These are phyloP conservation scores for Phialocephala subalpina DNA, from an alignment of 2,329 filamentous ascomycete species.

Conservation along the genomic window DNA sequence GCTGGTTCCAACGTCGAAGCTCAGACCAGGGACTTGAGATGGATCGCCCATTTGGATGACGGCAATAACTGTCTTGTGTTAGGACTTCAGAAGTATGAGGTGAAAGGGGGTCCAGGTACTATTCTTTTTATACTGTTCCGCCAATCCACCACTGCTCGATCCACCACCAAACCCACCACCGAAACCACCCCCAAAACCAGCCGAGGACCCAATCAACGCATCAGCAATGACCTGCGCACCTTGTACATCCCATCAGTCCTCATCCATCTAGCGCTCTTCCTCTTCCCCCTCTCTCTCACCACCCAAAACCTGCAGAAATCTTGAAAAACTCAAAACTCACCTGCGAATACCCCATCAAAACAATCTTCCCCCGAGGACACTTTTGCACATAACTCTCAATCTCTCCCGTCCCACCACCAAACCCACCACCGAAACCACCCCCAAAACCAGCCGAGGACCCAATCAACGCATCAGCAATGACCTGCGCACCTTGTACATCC, in stretches of 20 bases:
- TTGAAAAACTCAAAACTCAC: too few relatives aligned
- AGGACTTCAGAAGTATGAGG: too few relatives aligned
- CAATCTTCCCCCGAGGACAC: slow-evolving; percentile 41
- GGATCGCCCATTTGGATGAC: slow-evolving; percentile 47
- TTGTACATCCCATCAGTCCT: too few relatives aligned
- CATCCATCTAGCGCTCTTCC: too few relatives aligned
- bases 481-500: too few relatives aligned
- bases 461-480: slow-evolving; percentile 29
- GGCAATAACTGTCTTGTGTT: too few relatives aligned
- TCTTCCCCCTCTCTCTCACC: too few relatives aligned
- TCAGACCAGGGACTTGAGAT: slow-evolving; percentile 37
- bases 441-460: slow-evolving; percentile 41
- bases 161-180: slow-evolving; percentile 27
- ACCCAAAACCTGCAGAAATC: too few relatives aligned
- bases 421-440: slow-evolving; percentile 40
- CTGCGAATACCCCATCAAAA: slow-evolving; percentile 45
- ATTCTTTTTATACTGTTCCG: neutral
- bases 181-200: slow-evolving; percentile 30
- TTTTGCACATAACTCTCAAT: slow-evolving; percentile 39
- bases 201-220: slow-evolving; percentile 32
- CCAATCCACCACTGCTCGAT: neutral
- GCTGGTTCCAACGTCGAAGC: slow-evolving; percentile 41
- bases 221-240: slow-evolving; percentile 36
- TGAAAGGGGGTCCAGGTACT: neutral
- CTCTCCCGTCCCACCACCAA: too few relatives aligned